These are phyloP conservation scores for Opeltia flavorubescens DNA, from an alignment of 495 filamentous ascomycete genomes.

Conservation along the genomic window DNA sequence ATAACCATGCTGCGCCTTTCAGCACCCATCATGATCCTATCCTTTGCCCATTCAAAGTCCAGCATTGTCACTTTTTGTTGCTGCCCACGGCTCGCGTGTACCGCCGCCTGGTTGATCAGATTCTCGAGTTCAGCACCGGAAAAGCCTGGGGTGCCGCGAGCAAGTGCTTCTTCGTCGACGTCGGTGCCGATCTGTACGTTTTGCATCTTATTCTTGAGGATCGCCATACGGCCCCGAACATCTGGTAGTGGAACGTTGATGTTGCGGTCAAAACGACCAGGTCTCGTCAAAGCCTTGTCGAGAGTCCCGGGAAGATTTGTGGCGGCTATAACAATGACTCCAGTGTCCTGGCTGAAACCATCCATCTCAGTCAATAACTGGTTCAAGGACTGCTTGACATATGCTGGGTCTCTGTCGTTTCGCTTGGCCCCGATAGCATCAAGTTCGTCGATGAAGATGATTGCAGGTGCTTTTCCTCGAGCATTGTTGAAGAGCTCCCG, in stretches of 20 bases:
- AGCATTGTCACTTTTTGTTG: conserved; percentile 52
- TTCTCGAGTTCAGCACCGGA: conserved; percentile 94
- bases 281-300: conserved; percentile 87
- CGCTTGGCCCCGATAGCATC: conserved; percentile 93
- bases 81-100: conserved; percentile 75
- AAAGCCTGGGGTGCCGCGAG: conserved; percentile 76
- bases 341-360: conserved; percentile 84
- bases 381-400: conserved; percentile 93
- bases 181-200: conserved; percentile 64
- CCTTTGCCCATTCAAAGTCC: conserved; percentile 95
- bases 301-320: conserved; percentile 92
- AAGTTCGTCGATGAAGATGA: conserved; percentile 96
- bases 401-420: conserved; percentile 86
- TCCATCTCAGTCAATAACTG: conserved; percentile 97
- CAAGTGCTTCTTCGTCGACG: conserved; percentile 70
- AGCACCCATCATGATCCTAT: conserved; percentile 95
- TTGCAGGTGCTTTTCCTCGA: conserved; percentile 79
- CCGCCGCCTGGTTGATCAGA: conserved; percentile 88
- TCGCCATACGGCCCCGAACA: conserved; percentile 85
- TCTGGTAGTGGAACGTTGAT: conserved; percentile 81
- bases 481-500: conserved; percentile 87
- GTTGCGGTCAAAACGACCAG: conserved; percentile 89
- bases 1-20: conserved; percentile 81
- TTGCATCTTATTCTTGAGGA: conserved; percentile 83
- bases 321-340: conserved; percentile 87